These are phyloP conservation scores for Taphrina pruni DNA, from an alignment of 1,139 yeast species.

Conservation along the genomic window DNA sequence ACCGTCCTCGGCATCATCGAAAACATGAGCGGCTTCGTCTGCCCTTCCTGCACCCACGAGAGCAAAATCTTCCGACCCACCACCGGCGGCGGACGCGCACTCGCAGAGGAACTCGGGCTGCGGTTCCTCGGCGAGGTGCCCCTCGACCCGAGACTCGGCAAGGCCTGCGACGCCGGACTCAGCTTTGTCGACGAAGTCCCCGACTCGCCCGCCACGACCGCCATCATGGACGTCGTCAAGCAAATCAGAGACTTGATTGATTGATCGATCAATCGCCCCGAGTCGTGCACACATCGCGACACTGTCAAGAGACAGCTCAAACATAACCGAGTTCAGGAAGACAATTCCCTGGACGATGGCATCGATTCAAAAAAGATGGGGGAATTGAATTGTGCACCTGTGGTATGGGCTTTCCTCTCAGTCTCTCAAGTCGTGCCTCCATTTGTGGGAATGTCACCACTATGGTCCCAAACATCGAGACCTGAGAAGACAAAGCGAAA, in stretches of 20 bases:
- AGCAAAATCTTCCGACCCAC: constrained; percentile 88
- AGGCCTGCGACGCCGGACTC: constrained; percentile 85
- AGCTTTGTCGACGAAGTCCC: constrained; percentile 82
- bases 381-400: no score
- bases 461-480: no score
- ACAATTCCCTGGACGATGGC: no score
- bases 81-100: constrained; percentile 90
- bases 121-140: constrained; percentile 92
- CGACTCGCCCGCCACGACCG: constrained; percentile 91
- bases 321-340: no score
- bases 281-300: no score
- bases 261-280: background rate
- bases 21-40: constrained; percentile 98
- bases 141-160: constrained; percentile 91
- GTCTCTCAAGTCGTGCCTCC: no score
- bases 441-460: no score
- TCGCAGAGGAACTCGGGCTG: constrained; percentile 77
- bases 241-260: constrained; percentile 15
- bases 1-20: constrained; percentile 88
- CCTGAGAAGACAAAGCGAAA: no score
- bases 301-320: no score
- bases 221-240: constrained; percentile 83
- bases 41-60: constrained; percentile 91
- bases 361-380: no score
- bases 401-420: no score